Conservation (phyloP, 441 rosid genomes). For the Syzygium syzygioides region DNA sequence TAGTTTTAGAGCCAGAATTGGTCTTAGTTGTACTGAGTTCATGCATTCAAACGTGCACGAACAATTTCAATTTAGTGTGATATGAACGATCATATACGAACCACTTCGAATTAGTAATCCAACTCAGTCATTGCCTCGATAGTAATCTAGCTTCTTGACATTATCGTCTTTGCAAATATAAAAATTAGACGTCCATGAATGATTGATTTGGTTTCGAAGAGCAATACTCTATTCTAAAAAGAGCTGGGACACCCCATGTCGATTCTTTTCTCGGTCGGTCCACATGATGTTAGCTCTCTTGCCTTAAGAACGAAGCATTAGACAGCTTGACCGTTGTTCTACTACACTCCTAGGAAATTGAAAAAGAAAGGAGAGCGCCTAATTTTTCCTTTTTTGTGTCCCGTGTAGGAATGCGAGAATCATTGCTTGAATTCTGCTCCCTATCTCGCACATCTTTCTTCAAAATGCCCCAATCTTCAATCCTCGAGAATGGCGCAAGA, state of each 20-base stretch:
- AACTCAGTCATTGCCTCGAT: not conserved
- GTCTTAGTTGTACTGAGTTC: not conserved
- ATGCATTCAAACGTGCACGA: not conserved
- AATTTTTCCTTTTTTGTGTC: not conserved
- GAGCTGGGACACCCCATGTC: not conserved
- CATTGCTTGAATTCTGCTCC: not conserved
- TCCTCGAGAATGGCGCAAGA: not conserved
- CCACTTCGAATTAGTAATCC: not conserved
- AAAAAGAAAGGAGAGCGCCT: not conserved
- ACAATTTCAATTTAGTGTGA: not conserved
- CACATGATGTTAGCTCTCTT: not conserved
- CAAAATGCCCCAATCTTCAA: not conserved
- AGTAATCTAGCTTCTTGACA: not conserved
- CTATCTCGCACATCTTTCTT: not conserved
- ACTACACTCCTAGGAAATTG: not conserved
- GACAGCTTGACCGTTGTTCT: not conserved
- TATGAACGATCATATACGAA: no score
- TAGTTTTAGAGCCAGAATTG: not conserved
- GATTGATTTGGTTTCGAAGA: not conserved
- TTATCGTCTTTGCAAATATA: not conserved
- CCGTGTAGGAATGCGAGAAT: not conserved
- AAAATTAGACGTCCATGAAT: not conserved
- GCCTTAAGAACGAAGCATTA: not conserved
- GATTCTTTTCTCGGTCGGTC: not conserved
- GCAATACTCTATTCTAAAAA: not conserved